These are phyloP conservation scores for Starmerella davenportii DNA, from an alignment of 805 yeast species.

Conservation along the genomic window DNA sequence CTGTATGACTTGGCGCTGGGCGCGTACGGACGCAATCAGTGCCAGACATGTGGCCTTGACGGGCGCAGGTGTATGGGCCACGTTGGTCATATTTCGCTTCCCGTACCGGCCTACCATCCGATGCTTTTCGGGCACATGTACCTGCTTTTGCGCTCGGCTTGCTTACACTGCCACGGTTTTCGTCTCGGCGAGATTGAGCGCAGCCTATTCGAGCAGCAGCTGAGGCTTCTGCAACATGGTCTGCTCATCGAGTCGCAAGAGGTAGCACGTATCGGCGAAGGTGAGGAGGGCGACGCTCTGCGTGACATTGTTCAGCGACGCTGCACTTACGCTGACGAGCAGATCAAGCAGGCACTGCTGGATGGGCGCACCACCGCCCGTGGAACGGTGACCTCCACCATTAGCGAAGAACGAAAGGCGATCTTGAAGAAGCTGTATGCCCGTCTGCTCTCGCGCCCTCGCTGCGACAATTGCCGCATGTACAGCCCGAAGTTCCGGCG, in stretches of 20 bases:
- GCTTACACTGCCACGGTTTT: constrained; percentile 82
- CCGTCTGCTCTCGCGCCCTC: constrained; percentile 53
- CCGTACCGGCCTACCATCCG: constrained; percentile 90
- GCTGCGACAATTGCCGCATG: constrained; percentile 94
- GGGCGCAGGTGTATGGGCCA: constrained; percentile 95
- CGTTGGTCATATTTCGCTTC: constrained; percentile 93
- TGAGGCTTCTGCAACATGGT: constrained; percentile 74
- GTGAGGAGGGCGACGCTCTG: constrained; percentile 22
- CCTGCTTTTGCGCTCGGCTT: constrained; percentile 61
- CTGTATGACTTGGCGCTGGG: constrained; percentile 89
- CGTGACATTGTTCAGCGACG: constrained; percentile 35
- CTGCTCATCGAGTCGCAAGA: constrained; percentile 59
- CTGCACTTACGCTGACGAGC: constrained; percentile 48
- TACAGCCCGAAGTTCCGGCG: constrained; percentile 84
- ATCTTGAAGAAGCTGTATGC: constrained; percentile 57
- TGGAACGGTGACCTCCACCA: constrained; percentile 69
- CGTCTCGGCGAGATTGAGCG: constrained; percentile 49
- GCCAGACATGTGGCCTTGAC: constrained; percentile 92
- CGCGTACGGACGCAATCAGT: constrained; percentile 71
- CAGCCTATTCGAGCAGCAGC: constrained; percentile 60
- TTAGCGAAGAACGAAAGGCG: constrained; percentile 69
- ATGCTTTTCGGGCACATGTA: constrained; percentile 83
- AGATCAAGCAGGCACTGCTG: constrained; percentile 53
- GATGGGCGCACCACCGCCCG: constrained; percentile 51
- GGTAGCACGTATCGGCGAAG: constrained; percentile 40